These are phyloP conservation scores for Neurospora sp. DNA, from an alignment of 495 filamentous ascomycete genomes.

Conservation along the genomic window DNA sequence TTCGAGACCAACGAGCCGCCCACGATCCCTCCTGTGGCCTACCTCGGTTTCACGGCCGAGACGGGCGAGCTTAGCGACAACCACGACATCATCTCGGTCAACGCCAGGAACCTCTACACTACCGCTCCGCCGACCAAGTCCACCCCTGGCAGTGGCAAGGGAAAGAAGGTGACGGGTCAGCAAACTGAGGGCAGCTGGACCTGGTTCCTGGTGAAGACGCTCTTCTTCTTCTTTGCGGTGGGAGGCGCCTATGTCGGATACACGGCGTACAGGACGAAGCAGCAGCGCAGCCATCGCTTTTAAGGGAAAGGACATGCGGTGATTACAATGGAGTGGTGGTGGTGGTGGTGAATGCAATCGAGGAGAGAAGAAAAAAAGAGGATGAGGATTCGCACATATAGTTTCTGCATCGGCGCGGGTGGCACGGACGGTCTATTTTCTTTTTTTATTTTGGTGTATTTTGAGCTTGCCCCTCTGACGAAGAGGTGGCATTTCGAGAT, in stretches of 20 bases:
- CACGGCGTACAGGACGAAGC: slow-evolving; percentile 62
- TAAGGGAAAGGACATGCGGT: slow-evolving; percentile 26
- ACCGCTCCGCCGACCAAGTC: slow-evolving; percentile 36
- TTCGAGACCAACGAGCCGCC: slow-evolving; percentile 66
- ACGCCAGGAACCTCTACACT: slow-evolving; percentile 80
- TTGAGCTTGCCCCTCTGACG: not conserved
- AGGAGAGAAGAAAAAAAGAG: slow-evolving; percentile 1
- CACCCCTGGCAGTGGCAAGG: slow-evolving; percentile 31
- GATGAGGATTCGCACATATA: not conserved
- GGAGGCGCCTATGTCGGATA: slow-evolving; percentile 74
- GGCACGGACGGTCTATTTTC: not conserved
- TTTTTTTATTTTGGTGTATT: not conserved
- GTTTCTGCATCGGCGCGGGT: not conserved
- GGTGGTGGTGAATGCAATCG: slow-evolving; percentile 1
- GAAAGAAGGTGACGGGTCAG: slow-evolving; percentile 18
- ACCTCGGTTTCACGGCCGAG: slow-evolving; percentile 92
- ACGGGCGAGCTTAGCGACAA: slow-evolving; percentile 96
- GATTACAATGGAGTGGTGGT: not conserved
- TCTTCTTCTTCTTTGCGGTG: slow-evolving; percentile 61
- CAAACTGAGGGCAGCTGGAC: slow-evolving; percentile 60
- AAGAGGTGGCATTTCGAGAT: not conserved
- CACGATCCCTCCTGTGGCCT: slow-evolving; percentile 79
- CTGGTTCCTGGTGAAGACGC: slow-evolving; percentile 83
- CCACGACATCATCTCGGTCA: slow-evolving; percentile 89
- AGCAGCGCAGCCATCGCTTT: slow-evolving; percentile 68